Evolutionary conservation across 2,329 filamentous ascomycete species (phyloP).

Genomic region (Gaeumannomyces sp.): DNA sequence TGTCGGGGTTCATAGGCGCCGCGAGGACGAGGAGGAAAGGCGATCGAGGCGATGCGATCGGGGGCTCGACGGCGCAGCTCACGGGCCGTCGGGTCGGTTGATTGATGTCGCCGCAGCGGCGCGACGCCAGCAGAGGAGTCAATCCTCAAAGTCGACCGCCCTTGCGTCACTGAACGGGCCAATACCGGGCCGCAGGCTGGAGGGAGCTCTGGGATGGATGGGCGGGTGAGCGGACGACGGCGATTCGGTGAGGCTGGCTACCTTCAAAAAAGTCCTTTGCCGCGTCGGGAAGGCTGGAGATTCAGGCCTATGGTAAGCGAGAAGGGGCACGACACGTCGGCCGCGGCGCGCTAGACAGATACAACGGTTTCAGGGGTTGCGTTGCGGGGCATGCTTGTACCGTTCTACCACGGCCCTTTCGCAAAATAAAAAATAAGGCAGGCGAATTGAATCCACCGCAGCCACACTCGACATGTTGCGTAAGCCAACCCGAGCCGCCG

Average conservation of each 20-base stretch:
- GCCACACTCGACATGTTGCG: background rate
- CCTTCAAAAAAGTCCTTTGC: background rate
- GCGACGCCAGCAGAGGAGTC: conserved; percentile 20
- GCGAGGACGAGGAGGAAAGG: background rate
- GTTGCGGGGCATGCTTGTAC: background rate
- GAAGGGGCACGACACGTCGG: background rate
- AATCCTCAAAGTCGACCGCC: background rate
- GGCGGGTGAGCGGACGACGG: no score
- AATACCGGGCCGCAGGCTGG: background rate
- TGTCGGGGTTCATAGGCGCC: conserved; percentile 18
- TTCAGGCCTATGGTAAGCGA: background rate
- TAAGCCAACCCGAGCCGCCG: no score
- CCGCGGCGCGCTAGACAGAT: background rate
- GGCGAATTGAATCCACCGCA: background rate
- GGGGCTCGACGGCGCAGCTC: background rate
- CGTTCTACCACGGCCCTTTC: background rate
- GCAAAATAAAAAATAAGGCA: background rate
- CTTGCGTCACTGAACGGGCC: background rate
- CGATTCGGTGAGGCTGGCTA: background rate
- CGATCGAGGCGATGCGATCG: background rate
- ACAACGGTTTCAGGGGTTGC: background rate
- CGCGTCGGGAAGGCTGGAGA: conserved; percentile 3
- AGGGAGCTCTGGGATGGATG: background rate
- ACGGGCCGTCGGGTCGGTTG: background rate
- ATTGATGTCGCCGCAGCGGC: conserved; percentile 29